Percentiles rank a stretch among this genome's conserved stretches.
Evolutionary conservation across 1,139 yeast species (phyloP).

Genomic region (Suhomyces maxii): DNA sequence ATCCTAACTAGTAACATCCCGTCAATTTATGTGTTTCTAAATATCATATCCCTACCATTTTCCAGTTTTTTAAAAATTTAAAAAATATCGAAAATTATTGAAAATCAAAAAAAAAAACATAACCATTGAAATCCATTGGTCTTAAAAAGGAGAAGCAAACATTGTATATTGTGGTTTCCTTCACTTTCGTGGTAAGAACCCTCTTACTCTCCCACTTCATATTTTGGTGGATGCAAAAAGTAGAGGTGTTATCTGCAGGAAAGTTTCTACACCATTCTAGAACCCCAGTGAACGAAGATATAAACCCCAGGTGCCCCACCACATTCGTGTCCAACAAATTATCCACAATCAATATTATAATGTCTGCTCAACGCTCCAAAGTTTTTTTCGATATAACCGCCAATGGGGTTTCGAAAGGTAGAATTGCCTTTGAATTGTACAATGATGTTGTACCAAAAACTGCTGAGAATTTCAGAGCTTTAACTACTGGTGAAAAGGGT

Average conservation of each 20-base stretch:
- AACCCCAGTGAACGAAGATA: background rate
- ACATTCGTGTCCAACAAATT: no score
- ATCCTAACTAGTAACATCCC: no score
- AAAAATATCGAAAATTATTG: no score
- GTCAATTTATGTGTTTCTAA: no score
- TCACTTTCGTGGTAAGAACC: no score
- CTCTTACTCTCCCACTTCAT: no score
- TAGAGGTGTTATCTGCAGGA: constrained; percentile 4
- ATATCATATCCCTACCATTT: no score
- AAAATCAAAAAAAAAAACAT: no score
- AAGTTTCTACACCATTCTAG: constrained; percentile 6
- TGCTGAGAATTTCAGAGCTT: constrained; percentile 86
- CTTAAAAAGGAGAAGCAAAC: no score
- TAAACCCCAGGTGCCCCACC: background rate
- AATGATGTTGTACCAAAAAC: constrained; percentile 87
- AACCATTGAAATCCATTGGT: no score
- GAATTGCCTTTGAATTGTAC: constrained; percentile 74
- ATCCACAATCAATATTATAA: background rate
- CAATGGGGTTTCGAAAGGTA: constrained; percentile 64
- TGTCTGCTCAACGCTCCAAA: constrained; percentile 25
- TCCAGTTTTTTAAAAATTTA: no score
- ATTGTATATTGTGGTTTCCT: no score
- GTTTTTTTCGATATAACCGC: constrained; percentile 77
- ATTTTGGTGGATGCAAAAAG: background rate
- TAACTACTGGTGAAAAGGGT: constrained; percentile 91